Evolutionary conservation across 1,139 yeast genomes (phyloP).

Genomic region (Suhomyces anneliseae): DNA sequence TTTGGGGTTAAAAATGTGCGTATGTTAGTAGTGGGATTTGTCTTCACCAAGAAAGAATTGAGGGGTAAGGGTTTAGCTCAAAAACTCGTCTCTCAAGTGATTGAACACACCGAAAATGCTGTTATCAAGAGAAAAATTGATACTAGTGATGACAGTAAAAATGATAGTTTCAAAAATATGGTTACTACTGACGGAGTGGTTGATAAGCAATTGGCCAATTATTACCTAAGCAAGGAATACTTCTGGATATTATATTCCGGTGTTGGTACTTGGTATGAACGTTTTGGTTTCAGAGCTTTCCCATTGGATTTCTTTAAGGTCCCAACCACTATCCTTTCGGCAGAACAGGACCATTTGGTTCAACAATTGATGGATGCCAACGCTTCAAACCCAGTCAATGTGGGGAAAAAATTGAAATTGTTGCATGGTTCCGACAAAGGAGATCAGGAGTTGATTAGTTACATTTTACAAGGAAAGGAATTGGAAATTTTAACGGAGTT

Average conservation of each 20-base stretch:
- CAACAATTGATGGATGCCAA: constrained; percentile 20
- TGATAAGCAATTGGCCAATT: constrained; percentile 34
- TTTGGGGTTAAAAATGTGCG: constrained; percentile 37
- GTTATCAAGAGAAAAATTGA: constrained; percentile 28
- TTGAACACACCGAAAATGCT: constrained; percentile 33
- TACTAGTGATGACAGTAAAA: constrained; percentile 21
- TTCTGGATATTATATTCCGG: constrained; percentile 40
- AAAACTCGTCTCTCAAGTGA: constrained; percentile 27
- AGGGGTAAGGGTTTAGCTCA: constrained; percentile 35
- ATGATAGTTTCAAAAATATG: constrained; percentile 35
- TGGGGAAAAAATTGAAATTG: constrained; percentile 34
- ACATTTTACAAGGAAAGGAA: constrained; percentile 37
- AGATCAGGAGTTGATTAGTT: constrained; percentile 34
- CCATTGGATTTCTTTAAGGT: constrained; percentile 39
- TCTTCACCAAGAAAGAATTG: constrained; percentile 29
- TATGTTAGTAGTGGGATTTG: constrained; percentile 29
- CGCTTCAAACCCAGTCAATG: constrained; percentile 6
- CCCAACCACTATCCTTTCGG: constrained; percentile 23
- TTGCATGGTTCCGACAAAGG: constrained; percentile 25
- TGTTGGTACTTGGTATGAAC: constrained; percentile 32
- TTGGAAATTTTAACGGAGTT: constrained; percentile 40
- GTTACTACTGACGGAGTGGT: constrained; percentile 29
- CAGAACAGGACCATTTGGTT: constrained; percentile 22
- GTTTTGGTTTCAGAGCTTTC: constrained; percentile 40
- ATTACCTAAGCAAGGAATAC: constrained; percentile 38